These are phyloP conservation scores for Hydrangea macrophylla DNA, from an alignment of 148 eudicot species.

Conservation along the genomic window DNA sequence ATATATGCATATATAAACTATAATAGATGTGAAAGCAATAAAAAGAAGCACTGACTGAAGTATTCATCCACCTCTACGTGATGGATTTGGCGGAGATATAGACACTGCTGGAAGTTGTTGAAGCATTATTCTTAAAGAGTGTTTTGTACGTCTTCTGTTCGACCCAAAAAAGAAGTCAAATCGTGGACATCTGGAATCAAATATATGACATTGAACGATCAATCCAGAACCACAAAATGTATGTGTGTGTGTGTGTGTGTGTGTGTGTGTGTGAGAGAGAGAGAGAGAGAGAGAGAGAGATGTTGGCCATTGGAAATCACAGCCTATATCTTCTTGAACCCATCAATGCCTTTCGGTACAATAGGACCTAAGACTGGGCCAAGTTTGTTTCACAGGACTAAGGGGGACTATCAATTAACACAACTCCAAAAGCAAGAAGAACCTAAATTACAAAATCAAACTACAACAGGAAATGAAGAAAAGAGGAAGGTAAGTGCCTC, in stretches of 20 bases:
- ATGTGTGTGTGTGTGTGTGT: background rate
- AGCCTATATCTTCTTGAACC: background rate
- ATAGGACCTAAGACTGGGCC: too few relatives aligned
- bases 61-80: slow-evolving; percentile 22
- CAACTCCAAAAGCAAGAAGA: too few relatives aligned
- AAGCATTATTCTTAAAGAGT: slow-evolving; percentile 16
- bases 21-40: background rate
- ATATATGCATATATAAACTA: too few relatives aligned
- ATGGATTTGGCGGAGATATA: slow-evolving; percentile 19
- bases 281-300: background rate
- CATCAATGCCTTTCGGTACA: background rate
- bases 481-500: too few relatives aligned
- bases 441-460: too few relatives aligned
- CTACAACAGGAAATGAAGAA: too few relatives aligned
- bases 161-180: background rate
- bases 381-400: too few relatives aligned
- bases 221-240: background rate
- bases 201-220: background rate
- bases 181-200: background rate
- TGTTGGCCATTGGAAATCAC: background rate
- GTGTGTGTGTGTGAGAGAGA: background rate
- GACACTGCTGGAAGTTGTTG: slow-evolving; percentile 12
- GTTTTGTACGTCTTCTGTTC: background rate
- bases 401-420: too few relatives aligned
- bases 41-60: background rate